Evolutionary conservation across 2,329 filamentous ascomycete species (phyloP).

Genomic region (Hypoxylon sp.): DNA sequence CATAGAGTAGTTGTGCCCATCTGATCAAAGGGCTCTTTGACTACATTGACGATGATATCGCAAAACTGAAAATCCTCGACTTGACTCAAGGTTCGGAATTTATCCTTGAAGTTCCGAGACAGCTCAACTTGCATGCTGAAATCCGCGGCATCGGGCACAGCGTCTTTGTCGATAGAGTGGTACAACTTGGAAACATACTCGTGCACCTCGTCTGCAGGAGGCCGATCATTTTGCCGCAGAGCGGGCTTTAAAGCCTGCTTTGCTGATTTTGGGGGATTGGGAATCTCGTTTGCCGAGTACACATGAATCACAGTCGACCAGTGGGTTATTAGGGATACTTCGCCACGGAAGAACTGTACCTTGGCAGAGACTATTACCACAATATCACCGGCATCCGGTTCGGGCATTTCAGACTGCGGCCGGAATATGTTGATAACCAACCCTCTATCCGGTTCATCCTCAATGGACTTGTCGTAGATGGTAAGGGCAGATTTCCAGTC

Average conservation of each 20-base stretch:
- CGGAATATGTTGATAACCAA: conserved; percentile 73
- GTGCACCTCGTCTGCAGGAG: conserved; percentile 53
- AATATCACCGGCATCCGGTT: conserved; percentile 69
- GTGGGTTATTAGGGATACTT: conserved; percentile 61
- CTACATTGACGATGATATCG: conserved; percentile 79
- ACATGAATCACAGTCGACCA: conserved; percentile 60
- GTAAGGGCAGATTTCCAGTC: conserved; percentile 73
- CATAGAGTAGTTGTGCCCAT: conserved; percentile 72
- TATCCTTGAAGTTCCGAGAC: conserved; percentile 64
- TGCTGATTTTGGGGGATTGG: conserved; percentile 57
- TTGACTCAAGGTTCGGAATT: conserved; percentile 75
- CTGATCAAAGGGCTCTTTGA: conserved; percentile 62
- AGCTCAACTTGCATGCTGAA: conserved; percentile 58
- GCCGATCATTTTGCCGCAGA: conserved; percentile 16
- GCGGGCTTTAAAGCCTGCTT: conserved; percentile 49
- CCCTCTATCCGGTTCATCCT: conserved; percentile 56
- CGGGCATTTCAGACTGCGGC: conserved; percentile 62
- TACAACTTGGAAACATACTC: conserved; percentile 64
- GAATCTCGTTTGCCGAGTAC: conserved; percentile 58
- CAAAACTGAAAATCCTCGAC: conserved; percentile 69
- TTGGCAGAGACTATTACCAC: conserved; percentile 71
- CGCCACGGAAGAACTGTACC: conserved; percentile 56
- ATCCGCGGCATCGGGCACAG: conserved; percentile 58
- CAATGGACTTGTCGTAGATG: conserved; percentile 70
- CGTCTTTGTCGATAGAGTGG: conserved; percentile 58